phyloP scores from a whole-genome alignment of 139 green algal genomes.

The Marvania coccoides region DNA sequence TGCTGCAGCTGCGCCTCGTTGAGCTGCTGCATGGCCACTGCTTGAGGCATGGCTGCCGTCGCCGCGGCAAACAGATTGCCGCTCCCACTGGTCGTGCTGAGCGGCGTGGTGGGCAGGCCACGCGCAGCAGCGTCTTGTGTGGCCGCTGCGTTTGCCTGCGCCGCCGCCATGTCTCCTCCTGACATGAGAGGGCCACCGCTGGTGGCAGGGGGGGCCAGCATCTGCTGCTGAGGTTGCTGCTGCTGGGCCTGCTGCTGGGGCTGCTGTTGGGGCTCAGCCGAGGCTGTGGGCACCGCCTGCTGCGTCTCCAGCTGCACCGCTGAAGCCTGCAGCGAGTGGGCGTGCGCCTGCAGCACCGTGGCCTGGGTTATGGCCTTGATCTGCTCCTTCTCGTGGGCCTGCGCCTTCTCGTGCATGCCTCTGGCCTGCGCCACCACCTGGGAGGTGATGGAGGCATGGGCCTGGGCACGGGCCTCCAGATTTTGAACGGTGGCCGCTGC shows the following conservation, averaged over 20 bases:
- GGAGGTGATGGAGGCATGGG: constrained; percentile 20
- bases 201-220: not conserved
- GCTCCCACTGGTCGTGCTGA: not conserved
- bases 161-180: not conserved
- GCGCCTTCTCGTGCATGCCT: constrained; percentile 36
- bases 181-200: not conserved
- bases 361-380: constrained; percentile 28
- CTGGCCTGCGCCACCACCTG: constrained; percentile 18
- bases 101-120: not conserved
- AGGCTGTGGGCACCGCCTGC: not conserved
- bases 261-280: constrained; percentile 2
- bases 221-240: not conserved
- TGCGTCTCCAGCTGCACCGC: not conserved
- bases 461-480: constrained; percentile 19
- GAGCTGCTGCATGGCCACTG: constrained; percentile 4
- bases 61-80: not conserved
- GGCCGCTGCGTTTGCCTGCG: not conserved
- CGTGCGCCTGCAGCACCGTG: constrained; percentile 33
- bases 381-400: constrained; percentile 44
- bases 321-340: constrained; percentile 16
- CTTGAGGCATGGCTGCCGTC: not conserved
- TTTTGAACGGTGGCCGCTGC: constrained; percentile 16
- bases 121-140: not conserved
- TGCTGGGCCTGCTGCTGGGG: constrained; percentile 10
- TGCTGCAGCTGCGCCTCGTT: not conserved